Percentiles rank a stretch among this genome's conserved stretches.
phyloP scores from a whole-genome alignment of 139 green algal species.

The Volvox reticuliferus region DNA sequence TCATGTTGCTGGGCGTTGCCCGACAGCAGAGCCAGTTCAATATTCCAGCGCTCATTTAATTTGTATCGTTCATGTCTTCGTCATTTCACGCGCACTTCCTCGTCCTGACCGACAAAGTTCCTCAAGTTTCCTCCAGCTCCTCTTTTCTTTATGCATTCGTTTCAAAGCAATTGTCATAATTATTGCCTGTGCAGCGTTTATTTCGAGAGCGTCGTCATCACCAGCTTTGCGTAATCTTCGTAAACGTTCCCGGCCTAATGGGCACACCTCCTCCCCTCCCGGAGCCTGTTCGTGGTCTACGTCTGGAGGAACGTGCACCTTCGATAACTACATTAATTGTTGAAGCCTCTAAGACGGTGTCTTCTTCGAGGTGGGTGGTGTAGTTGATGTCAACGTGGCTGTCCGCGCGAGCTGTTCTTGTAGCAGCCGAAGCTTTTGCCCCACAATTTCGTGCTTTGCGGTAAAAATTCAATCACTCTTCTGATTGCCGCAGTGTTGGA shows the following conservation, averaged over 20 bases:
- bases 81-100: background rate
- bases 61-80: background rate
- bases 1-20: background rate
- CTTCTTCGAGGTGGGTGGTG: background rate
- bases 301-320: slow-evolving; percentile 35
- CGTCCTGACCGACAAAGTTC: background rate
- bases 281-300: slow-evolving; percentile 13
- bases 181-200: background rate
- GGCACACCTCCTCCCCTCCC: slow-evolving; percentile 11
- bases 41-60: background rate
- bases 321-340: slow-evolving; percentile 23
- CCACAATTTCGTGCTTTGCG: background rate
- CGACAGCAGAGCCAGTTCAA: background rate
- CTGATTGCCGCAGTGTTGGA: background rate
- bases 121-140: background rate
- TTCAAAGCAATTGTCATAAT: background rate
- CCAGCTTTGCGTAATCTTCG: slow-evolving; percentile 22
- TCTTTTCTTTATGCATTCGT: background rate
- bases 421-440: background rate
- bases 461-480: too few species aligned
- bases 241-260: slow-evolving; percentile 1
- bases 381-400: background rate
- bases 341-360: background rate
- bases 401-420: background rate
- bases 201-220: background rate